Evolutionary conservation across 257 asterid genomes (phyloP), one percentile per base, ranked within the genome.

Genomic region (Cordia subcordata): DNA sequence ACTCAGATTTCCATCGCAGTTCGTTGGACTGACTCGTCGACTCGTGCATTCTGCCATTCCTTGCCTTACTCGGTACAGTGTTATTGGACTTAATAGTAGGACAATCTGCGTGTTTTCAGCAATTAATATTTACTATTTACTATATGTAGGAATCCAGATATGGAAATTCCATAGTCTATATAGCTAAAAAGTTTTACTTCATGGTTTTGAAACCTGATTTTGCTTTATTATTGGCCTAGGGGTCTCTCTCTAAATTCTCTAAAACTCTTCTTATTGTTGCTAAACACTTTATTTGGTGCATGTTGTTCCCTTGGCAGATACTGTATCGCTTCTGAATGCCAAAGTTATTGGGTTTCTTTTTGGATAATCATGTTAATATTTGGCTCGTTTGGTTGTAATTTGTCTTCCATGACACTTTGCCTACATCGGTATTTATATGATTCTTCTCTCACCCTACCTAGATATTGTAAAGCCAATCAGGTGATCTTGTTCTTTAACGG

Each of bases 1-100:
- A 79, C 58, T 37, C 72, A 8, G 79, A 75, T 63, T 66, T 81
- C 64, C 83, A 77, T 61, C 75, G 82, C 22, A 71, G 72, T 55
- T 71, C 75, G 8, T 60, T 77, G 67, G 70, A 71, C 63, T 81
- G 77, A 77, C 38, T 45, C 23, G 60, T 45, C 39, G 13, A 13
- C 15, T 39, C 32, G 35, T 22, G 15, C 27, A 5, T 11, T 18
- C 46, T 1, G 16, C 32, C 42, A 13, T 47, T 32, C 16, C 23
- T 32, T 45, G 35, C 65, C 23, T 35, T 16, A 2, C 11, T 8
- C 11, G 10, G 22, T 16, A 4, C 15, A 11, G 12, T 67, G 57
- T 27, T 39, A 11, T 55, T 33, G 13, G 53, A 45, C 35, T 27
- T 27, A n/a, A n/a, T n/a, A n/a, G n/a, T n/a, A n/a, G n/a, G n/a